Evolutionary conservation across 2,329 filamentous ascomycete species (phyloP).

Genomic region (Penicillium sp.): DNA sequence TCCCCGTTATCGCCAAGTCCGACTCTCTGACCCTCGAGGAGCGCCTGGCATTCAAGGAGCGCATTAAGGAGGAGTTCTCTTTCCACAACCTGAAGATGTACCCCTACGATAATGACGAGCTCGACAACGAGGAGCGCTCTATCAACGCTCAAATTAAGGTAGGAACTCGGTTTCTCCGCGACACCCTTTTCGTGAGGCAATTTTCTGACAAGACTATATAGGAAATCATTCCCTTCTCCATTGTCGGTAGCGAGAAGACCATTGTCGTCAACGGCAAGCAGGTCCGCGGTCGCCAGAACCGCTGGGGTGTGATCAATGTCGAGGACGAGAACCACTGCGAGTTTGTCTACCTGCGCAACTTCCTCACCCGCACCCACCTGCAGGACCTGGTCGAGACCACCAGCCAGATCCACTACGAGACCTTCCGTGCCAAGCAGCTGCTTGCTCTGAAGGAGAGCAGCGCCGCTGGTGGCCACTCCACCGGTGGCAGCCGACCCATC

Average conservation of each 20-base stretch:
- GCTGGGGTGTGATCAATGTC: conserved; percentile 99
- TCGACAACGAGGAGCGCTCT: conserved; percentile 93
- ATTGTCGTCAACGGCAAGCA: conserved; percentile 98
- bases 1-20: conserved; percentile 97
- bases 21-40: conserved; percentile 96
- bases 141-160: conserved; percentile 98
- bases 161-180: conserved; percentile 25
- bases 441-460: conserved; percentile 98
- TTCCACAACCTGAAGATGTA: conserved; percentile 99
- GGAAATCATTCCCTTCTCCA: conserved; percentile 94
- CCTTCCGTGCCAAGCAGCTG: conserved; percentile 98
- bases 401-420: conserved; percentile 99
- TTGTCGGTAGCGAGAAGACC: conserved; percentile 96
- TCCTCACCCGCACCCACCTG: conserved; percentile 95
- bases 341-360: conserved; percentile 97
- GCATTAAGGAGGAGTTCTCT: conserved; percentile 98
- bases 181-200: background rate
- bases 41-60: conserved; percentile 94
- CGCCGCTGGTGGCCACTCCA: conserved; percentile 69
- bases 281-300: conserved; percentile 96
- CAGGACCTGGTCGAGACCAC: conserved; percentile 99
- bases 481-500: conserved; percentile 82
- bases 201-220: conserved; percentile 40
- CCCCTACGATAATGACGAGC: conserved; percentile 98
- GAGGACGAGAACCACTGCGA: conserved; percentile 99